Conservation (phyloP, 106 monocot species). For the Dendrobium chrysotoxum region DNA sequence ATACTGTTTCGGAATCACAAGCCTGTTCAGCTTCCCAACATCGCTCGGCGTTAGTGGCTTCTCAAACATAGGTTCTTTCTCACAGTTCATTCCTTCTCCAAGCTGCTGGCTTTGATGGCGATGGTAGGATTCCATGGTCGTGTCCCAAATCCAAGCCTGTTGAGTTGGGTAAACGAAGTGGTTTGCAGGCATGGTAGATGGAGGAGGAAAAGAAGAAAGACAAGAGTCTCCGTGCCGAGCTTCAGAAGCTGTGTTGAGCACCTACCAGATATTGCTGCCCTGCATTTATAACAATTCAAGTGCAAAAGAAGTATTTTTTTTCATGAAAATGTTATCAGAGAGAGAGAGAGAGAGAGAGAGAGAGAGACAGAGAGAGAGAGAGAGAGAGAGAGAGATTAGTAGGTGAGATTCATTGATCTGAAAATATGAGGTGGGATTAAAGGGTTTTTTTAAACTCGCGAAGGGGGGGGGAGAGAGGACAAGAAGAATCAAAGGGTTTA, state of each 20-base stretch:
- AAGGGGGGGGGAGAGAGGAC: not conserved
- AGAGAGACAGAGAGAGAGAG: not conserved
- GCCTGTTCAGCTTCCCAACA: conserved; percentile 74
- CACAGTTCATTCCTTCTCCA: not conserved
- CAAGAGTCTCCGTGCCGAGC: not conserved
- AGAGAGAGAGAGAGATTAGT: conserved; percentile 1
- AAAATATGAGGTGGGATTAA: not conserved
- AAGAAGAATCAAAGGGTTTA: conserved; percentile 1
- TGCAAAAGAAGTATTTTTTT: not conserved
- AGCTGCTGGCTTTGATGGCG: not conserved
- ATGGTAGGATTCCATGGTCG: not conserved
- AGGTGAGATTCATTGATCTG: conserved; percentile 6
- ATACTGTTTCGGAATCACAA: conserved; percentile 72
- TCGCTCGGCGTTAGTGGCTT: conserved; percentile 70
- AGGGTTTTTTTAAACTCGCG: not conserved
- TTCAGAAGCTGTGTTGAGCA: not conserved
- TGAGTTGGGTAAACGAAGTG: not conserved
- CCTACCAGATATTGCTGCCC: not conserved
- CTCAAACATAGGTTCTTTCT: conserved; percentile 49
- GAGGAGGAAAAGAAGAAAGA: not conserved
- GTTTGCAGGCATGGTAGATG: not conserved
- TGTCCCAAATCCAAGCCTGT: conserved; percentile 3
- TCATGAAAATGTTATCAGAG: not conserved
- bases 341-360: too few species aligned
- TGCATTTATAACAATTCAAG: conserved; percentile 1